Conservation (phyloP, 345 rosid genomes). For the Kernera saxatilis region DNA sequence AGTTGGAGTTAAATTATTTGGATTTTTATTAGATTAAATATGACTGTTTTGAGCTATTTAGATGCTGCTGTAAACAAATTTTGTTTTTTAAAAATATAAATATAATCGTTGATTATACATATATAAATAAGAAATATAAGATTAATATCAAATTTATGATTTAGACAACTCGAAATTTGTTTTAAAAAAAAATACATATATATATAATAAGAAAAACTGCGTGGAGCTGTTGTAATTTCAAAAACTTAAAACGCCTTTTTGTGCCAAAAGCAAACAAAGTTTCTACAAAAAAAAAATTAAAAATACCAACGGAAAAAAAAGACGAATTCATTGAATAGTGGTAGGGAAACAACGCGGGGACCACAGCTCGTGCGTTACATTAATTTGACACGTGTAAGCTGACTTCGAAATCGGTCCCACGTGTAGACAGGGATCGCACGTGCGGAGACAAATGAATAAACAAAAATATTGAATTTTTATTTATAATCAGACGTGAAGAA, state of each 20-base stretch:
- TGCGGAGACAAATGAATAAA: constrained; percentile 21
- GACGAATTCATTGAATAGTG: constrained; percentile 24
- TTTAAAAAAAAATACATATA: too few relatives aligned
- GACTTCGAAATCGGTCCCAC: constrained; percentile 19
- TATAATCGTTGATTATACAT: too few relatives aligned
- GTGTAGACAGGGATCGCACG: constrained; percentile 22
- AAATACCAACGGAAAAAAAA: neutral
- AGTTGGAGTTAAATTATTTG: neutral
- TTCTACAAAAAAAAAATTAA: too few relatives aligned
- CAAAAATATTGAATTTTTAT: neutral
- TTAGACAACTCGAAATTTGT: too few relatives aligned
- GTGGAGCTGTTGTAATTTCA: too few relatives aligned
- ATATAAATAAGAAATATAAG: too few relatives aligned
- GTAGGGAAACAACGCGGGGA: constrained; percentile 11
- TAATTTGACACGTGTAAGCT: constrained; percentile 29
- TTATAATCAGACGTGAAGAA: neutral
- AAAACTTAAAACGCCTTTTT: too few relatives aligned
- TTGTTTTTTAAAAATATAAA: neutral
- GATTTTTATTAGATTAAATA: neutral
- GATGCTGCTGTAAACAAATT: neutral
- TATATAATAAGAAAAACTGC: too few relatives aligned
- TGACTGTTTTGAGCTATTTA: neutral
- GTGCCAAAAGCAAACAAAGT: neutral
- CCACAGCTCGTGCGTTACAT: constrained; percentile 35
- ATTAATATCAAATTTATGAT: too few relatives aligned